phyloP scores from a whole-genome alignment of 345 rosid genomes.

The Excoecaria cochinchinensis region DNA sequence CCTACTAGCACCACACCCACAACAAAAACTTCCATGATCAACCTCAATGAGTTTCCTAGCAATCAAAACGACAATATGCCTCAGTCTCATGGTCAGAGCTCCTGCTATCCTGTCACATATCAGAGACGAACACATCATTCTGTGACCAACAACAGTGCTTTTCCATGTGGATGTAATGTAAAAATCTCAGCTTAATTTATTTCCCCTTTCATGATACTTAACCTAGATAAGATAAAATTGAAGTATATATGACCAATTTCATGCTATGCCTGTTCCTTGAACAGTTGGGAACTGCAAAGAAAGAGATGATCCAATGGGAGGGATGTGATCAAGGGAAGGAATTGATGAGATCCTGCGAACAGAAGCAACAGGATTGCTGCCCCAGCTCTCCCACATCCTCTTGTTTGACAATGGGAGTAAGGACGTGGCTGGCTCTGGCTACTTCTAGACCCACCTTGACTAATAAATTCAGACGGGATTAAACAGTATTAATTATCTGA shows the following conservation, averaged over 20 bases:
- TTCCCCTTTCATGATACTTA: neutral
- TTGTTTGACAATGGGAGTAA: conserved; percentile 16
- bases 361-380: conserved; percentile 17
- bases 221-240: neutral
- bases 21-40: conserved; percentile 23
- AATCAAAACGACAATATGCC: conserved; percentile 25
- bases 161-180: conserved; percentile 23
- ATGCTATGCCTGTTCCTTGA: neutral
- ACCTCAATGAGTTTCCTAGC: conserved; percentile 54
- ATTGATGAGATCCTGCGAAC: conserved; percentile 11
- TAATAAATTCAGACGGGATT: conserved; percentile 20
- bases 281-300: conserved; percentile 27
- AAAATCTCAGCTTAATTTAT: neutral
- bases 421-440: conserved; percentile 33
- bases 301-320: conserved; percentile 16
- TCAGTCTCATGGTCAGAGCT: conserved; percentile 17
- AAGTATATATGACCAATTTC: neutral
- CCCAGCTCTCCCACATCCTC: conserved; percentile 14
- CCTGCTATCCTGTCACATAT: conserved; percentile 36
- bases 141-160: conserved; percentile 5
- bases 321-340: conserved; percentile 9
- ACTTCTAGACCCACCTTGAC: conserved; percentile 19
- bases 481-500: neutral
- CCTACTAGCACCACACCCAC: neutral
- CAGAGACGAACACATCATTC: conserved; percentile 37